These are phyloP conservation scores for Cordyceps javanica DNA, from an alignment of 2,329 filamentous ascomycete genomes.

Conservation along the genomic window DNA sequence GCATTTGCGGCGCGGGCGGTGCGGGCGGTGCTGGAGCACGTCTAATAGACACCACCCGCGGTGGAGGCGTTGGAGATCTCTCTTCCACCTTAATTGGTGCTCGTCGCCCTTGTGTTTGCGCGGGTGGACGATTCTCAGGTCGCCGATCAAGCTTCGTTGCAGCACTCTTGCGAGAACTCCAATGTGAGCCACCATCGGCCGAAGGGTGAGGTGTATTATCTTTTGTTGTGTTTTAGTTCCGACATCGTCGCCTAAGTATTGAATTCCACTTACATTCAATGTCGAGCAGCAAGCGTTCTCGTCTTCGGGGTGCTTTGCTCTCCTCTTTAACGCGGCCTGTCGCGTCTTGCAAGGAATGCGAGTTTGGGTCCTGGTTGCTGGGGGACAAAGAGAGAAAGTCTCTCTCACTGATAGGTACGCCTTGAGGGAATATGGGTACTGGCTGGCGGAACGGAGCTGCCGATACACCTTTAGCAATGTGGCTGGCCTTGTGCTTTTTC, in stretches of 20 bases:
- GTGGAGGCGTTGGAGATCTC: not conserved
- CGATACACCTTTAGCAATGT: not conserved
- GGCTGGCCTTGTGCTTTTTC: not conserved
- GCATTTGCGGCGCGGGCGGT: not conserved
- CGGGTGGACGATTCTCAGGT: not conserved
- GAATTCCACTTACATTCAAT: not conserved
- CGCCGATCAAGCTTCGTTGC: not conserved
- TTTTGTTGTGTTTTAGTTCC: not conserved
- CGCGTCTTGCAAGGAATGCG: not conserved
- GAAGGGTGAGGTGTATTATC: not conserved
- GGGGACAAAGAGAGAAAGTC: not conserved
- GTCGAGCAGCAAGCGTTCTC: not conserved
- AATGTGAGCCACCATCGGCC: not conserved
- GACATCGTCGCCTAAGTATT: not conserved
- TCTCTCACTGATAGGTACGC: not conserved
- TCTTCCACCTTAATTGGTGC: not conserved
- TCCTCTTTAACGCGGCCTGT: not conserved
- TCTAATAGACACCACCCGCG: not conserved
- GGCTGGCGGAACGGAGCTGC: not conserved
- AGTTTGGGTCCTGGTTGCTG: not conserved
- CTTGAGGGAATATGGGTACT: not conserved
- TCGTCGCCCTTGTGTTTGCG: not conserved
- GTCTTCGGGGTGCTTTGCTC: not conserved
- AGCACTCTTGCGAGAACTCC: not conserved
- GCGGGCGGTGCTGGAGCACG: not conserved